These are phyloP conservation scores for Alternaria atra DNA, from an alignment of 2,329 filamentous ascomycete genomes.

Conservation along the genomic window DNA sequence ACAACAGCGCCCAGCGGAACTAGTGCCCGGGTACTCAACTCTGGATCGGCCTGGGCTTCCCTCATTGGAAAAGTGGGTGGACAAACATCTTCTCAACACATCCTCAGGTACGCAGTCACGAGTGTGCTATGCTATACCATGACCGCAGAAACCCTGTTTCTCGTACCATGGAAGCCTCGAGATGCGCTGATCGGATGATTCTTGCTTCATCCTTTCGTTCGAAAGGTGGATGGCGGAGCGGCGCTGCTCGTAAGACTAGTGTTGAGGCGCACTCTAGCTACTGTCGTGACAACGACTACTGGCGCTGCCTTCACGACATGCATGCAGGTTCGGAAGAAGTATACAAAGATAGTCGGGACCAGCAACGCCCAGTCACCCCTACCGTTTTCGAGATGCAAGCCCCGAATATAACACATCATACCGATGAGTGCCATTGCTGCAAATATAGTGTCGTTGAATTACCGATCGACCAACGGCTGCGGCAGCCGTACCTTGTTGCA, in stretches of 20 bases:
- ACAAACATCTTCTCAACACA: not conserved
- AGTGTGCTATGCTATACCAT: not conserved
- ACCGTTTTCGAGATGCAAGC: constrained; percentile 1
- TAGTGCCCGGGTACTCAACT: constrained; percentile 4
- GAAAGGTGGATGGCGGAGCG: not conserved
- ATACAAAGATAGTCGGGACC: constrained; percentile 6
- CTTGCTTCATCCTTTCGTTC: not conserved
- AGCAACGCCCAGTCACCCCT: not conserved
- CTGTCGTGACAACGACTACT: constrained; percentile 4
- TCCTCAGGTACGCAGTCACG: constrained; percentile 8
- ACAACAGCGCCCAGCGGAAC: constrained; percentile 7
- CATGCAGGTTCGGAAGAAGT: constrained; percentile 9
- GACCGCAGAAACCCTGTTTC: constrained; percentile 4
- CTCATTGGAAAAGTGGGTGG: not conserved
- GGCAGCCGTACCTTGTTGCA: constrained; percentile 15
- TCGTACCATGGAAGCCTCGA: constrained; percentile 4
- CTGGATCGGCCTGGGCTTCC: constrained; percentile 1
- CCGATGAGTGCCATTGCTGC: constrained; percentile 4
- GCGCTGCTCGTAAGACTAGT: constrained; percentile 4
- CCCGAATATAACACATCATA: constrained; percentile 8
- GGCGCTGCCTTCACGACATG: constrained; percentile 2
- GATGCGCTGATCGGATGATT: constrained; percentile 12
- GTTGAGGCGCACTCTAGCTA: not conserved
- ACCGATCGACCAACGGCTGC: constrained; percentile 23
- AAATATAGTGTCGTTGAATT: constrained; percentile 8